Percentiles rank a stretch among this genome's conserved stretches.
Conservation (phyloP, 768 basidiomycete species). For the Rhizopogon rudus region DNA sequence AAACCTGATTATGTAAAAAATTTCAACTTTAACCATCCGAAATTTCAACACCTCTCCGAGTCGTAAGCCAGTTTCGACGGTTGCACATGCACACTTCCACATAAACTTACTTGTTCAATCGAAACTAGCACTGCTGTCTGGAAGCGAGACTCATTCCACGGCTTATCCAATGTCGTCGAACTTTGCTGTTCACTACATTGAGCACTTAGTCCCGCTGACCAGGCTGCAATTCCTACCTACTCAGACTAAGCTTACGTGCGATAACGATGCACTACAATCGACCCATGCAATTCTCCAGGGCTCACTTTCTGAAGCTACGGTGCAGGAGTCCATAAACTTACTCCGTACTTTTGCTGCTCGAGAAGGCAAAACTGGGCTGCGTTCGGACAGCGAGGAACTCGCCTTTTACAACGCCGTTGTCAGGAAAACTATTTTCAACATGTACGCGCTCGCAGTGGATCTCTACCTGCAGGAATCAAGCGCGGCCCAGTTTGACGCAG, state of each 20-base stretch:
- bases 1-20: too few species aligned
- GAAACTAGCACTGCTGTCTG: too few species aligned
- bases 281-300: slow-evolving; percentile 17
- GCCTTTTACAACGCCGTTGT: slow-evolving; percentile 33
- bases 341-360: slow-evolving; percentile 6
- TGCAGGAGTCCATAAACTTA: slow-evolving; percentile 11
- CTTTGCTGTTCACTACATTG: slow-evolving; percentile 24
- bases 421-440: slow-evolving; percentile 43
- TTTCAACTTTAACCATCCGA: too few species aligned
- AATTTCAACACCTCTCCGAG: too few species aligned
- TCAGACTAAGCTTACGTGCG: slow-evolving; percentile 3
- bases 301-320: slow-evolving; percentile 13
- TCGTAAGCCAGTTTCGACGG: too few species aligned
- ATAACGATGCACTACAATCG: slow-evolving; percentile 8
- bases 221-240: slow-evolving; percentile 5
- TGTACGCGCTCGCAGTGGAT: slow-evolving; percentile 67
- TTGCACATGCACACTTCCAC: too few species aligned
- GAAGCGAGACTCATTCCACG: background rate
- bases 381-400: slow-evolving; percentile 2
- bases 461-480: slow-evolving; percentile 61
- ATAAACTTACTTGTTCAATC: background rate
- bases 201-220: slow-evolving; percentile 17
- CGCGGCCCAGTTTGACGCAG: slow-evolving; percentile 67
- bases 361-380: background rate
- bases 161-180: slow-evolving; percentile 5